Base-by-base conservation (phyloP, 2,329 filamentous ascomycete species). In the Xylariaceae sp. region DNA sequence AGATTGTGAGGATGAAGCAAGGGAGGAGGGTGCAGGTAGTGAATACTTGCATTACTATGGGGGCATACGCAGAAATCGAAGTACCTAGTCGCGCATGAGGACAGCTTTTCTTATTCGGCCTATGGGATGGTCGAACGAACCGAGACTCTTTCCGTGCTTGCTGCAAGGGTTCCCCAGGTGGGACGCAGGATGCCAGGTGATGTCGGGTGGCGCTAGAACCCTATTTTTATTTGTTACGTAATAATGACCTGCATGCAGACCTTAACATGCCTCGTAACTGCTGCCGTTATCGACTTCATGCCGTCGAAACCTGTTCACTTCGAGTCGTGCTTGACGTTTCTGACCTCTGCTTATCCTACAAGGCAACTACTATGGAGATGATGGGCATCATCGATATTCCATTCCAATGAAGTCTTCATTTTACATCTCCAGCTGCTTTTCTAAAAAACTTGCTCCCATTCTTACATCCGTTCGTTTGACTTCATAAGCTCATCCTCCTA, bases 71-170 rank as follows among this genome's bases (percentile, higher is more conserved):
- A 13, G 8, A 42, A 42, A 9, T 11, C 13, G 34, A 51, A 1
- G 30, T 15, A 6, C 9, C 42, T 3, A 9, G 3, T 49, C 48
- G 47, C 17, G 45, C 56, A 59, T 65, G 50, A 66, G 64, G 64
- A 66, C 64, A 66, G 64, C 62, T 66, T 66, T 64, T 30, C 23
- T 30, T 62, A 64, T 57, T 58, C 59, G 53, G 54, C 37, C 53
- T 39, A 35, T 30, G 7, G 18, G n/a, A 44, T 6, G 23, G 23
- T 30, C 23, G 23, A 30, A 30, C 23, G 23, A 30, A 30, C 23
- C 23, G 23, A 17, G 17, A 17, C 17, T 30, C 23, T 30, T 30
- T 5, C 23, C 23, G 23, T 30, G 23, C 23, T 30, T 30, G 23
- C 23, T 30, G 23, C 23, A 30, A 5, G 23, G 23, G 23, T 30